Conservation (phyloP, 148 eudicot genomes). For the Linanthus parryae region DNA sequence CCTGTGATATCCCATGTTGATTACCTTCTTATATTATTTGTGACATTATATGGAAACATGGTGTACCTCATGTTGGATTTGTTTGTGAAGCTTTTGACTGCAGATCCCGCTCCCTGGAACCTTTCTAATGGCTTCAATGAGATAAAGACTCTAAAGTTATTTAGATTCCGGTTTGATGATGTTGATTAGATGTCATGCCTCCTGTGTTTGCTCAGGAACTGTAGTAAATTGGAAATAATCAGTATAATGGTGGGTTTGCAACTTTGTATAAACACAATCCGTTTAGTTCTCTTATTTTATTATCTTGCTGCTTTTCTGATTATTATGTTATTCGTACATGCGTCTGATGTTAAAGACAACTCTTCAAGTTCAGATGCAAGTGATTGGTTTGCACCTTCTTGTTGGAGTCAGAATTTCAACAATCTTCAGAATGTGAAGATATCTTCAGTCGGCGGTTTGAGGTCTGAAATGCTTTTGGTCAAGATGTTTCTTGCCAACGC, state of each 20-base stretch:
- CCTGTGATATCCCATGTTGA: neutral
- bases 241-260: too few species aligned
- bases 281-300: too few species aligned
- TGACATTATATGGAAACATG: too few species aligned
- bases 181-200: too few species aligned
- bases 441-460: neutral
- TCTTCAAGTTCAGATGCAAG: neutral
- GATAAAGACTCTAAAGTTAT: too few species aligned
- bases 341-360: neutral
- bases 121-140: too few species aligned
- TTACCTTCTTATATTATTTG: neutral
- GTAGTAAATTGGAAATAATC: too few species aligned
- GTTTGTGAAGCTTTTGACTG: neutral
- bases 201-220: too few species aligned
- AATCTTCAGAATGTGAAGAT: neutral
- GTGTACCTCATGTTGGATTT: too few species aligned
- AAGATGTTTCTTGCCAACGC: neutral
- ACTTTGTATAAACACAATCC: too few species aligned
- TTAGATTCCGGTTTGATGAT: too few species aligned
- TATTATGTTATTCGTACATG: neutral
- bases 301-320: neutral
- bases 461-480: neutral
- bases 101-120: too few species aligned
- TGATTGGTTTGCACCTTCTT: neutral
- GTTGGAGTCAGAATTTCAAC: neutral